Conservation (phyloP, 208 protist genomes). For the Balamuthia mandrillaris region DNA sequence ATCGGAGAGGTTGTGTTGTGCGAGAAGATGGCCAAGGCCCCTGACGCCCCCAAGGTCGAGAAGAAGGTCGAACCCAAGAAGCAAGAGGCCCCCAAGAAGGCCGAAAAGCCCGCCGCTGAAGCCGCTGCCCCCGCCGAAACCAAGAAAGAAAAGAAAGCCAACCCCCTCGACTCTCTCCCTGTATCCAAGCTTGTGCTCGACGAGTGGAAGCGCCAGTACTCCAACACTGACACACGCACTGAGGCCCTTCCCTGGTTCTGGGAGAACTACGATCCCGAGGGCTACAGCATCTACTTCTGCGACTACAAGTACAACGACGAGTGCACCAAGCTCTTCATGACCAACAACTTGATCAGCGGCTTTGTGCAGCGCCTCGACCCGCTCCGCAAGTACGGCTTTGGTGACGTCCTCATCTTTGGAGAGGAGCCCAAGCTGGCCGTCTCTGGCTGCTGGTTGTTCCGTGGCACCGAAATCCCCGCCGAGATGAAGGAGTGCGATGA, state of each 20-base stretch:
- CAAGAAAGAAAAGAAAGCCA: slow-evolving; percentile 48
- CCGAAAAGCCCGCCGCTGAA: slow-evolving; percentile 46
- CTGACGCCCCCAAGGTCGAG: slow-evolving; percentile 6
- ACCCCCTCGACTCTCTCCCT: slow-evolving; percentile 51
- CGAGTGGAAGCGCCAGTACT: slow-evolving; percentile 70
- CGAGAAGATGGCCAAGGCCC: slow-evolving; percentile 35
- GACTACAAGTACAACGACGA: slow-evolving; percentile 66
- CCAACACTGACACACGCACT: slow-evolving; percentile 61
- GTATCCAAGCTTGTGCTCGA: slow-evolving; percentile 51
- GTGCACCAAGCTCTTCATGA: slow-evolving; percentile 59
- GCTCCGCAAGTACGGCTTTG: slow-evolving; percentile 73
- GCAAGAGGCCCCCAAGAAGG: slow-evolving; percentile 46
- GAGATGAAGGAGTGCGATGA: slow-evolving; percentile 60
- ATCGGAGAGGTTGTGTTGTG: slow-evolving; percentile 55
- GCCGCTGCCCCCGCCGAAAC: background rate
- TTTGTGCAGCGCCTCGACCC: slow-evolving; percentile 68
- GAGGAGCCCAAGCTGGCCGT: slow-evolving; percentile 54
- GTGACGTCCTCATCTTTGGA: slow-evolving; percentile 60
- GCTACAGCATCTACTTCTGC: slow-evolving; percentile 61
- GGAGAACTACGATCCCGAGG: slow-evolving; percentile 59
- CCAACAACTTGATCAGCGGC: slow-evolving; percentile 67
- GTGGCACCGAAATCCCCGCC: slow-evolving; percentile 57
- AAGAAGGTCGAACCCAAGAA: background rate
- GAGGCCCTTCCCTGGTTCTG: slow-evolving; percentile 69
- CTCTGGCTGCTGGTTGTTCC: slow-evolving; percentile 60